Evolutionary conservation across 495 filamentous ascomycete species (phyloP).

Genomic region (Podospora fimiseda): DNA sequence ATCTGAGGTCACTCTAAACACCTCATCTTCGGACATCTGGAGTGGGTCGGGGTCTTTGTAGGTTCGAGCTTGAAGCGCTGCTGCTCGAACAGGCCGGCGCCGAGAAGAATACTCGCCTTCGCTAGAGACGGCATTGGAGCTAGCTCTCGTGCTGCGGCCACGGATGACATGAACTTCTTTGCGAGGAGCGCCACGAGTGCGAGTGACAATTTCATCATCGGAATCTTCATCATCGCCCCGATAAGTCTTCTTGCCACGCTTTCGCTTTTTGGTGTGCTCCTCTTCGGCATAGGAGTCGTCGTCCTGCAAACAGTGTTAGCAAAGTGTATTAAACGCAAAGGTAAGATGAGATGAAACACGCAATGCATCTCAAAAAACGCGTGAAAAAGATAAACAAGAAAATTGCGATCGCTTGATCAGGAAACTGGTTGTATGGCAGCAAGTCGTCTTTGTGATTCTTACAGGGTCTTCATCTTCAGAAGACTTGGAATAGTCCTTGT

Average conservation of each 20-base stretch:
- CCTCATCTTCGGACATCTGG: constrained; percentile 28
- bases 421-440: no score
- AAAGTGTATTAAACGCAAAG: background rate
- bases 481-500: no score
- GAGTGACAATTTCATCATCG: constrained; percentile 19
- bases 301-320: constrained; percentile 3
- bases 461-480: no score
- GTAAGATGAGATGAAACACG: no score
- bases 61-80: no score
- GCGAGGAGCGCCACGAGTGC: constrained; percentile 1
- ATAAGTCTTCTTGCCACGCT: constrained; percentile 12
- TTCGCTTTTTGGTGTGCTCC: constrained; percentile 17
- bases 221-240: constrained; percentile 26
- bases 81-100: no score
- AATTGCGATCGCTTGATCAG: no score
- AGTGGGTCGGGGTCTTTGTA: constrained; percentile 42
- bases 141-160: constrained; percentile 22
- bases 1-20: constrained; percentile 26
- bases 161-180: constrained; percentile 10
- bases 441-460: no score
- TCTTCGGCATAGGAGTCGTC: constrained; percentile 5
- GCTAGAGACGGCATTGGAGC: constrained; percentile 17
- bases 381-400: background rate
- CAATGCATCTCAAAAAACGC: no score
- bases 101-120: constrained; percentile 11